phyloP scores from a whole-genome alignment of 2,329 filamentous ascomycete genomes.

The Hypoxylon rubiginosum region DNA sequence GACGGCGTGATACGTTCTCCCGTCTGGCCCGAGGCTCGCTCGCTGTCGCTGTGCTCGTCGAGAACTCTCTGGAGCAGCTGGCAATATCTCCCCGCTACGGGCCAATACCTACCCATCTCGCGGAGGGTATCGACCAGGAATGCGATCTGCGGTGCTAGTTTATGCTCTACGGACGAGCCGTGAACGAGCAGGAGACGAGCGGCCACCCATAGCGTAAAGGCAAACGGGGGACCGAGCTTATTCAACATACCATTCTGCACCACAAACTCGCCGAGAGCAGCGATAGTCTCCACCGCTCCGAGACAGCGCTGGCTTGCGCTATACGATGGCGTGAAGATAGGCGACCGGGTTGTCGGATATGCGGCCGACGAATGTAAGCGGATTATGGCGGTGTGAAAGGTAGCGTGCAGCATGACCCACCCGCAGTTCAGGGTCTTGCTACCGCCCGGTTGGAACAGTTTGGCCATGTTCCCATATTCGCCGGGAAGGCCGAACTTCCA shows the following conservation, averaged over 20 bases:
- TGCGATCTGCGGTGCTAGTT: slow-evolving; percentile 81
- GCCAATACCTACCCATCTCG: slow-evolving; percentile 87
- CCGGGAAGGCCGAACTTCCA: slow-evolving; percentile 88
- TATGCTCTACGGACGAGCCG: slow-evolving; percentile 88
- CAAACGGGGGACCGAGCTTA: slow-evolving; percentile 89
- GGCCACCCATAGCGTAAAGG: slow-evolving; percentile 93
- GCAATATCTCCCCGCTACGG: slow-evolving; percentile 86
- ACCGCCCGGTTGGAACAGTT: slow-evolving; percentile 77
- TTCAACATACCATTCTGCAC: slow-evolving; percentile 79
- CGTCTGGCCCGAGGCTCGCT: slow-evolving; percentile 65
- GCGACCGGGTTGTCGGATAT: slow-evolving; percentile 89
- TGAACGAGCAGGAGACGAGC: slow-evolving; percentile 89
- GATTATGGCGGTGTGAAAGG: slow-evolving; percentile 91
- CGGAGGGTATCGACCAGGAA: slow-evolving; percentile 86
- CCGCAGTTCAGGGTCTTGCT: slow-evolving; percentile 81
- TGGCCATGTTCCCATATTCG: slow-evolving; percentile 87
- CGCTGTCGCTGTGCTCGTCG: slow-evolving; percentile 86
- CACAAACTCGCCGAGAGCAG: slow-evolving; percentile 82
- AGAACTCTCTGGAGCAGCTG: slow-evolving; percentile 84
- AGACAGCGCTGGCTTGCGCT: slow-evolving; percentile 87
- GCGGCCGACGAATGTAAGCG: slow-evolving; percentile 92
- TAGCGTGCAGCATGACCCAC: slow-evolving; percentile 92
- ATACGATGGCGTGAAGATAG: slow-evolving; percentile 90
- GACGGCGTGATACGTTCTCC: slow-evolving; percentile 83
- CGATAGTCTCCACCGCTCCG: slow-evolving; percentile 85